Evolutionary conservation across 495 filamentous ascomycete genomes (phyloP).

Genomic region (Platismatia glauca): DNA sequence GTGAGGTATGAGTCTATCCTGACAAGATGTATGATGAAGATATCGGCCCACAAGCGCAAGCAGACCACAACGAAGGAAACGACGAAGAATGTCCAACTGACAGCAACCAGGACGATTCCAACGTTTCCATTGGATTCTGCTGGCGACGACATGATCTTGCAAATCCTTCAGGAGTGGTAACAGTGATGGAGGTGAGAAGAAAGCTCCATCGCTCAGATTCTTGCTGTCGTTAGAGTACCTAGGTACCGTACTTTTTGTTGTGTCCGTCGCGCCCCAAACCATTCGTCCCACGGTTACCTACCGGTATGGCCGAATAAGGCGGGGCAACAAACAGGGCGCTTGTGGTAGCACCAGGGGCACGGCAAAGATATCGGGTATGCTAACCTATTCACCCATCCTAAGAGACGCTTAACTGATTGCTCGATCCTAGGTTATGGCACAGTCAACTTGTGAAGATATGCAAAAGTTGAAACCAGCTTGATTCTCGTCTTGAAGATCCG

Average conservation of each 20-base stretch:
- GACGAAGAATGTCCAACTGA: neutral
- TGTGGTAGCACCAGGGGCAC: neutral
- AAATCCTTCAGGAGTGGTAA: neutral
- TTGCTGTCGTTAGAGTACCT: no score
- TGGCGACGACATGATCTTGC: neutral
- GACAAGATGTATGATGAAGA: neutral
- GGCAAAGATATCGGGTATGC: no score
- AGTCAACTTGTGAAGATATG: no score
- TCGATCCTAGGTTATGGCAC: no score
- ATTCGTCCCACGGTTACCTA: no score
- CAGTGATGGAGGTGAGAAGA: neutral
- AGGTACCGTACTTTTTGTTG: no score
- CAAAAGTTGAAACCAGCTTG: no score
- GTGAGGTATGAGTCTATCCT: neutral
- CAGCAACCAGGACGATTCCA: neutral
- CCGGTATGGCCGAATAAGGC: no score
- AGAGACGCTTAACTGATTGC: no score
- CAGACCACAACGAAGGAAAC: neutral
- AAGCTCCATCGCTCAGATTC: neutral
- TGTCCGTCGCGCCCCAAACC: no score
- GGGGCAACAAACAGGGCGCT: neutral
- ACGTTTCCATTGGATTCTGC: neutral
- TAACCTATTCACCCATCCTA: no score
- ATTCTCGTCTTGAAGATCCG: no score
- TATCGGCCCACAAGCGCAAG: neutral